Conservation (phyloP, 2,329 filamentous ascomycete species). For the Parafenestella ontariensis region DNA sequence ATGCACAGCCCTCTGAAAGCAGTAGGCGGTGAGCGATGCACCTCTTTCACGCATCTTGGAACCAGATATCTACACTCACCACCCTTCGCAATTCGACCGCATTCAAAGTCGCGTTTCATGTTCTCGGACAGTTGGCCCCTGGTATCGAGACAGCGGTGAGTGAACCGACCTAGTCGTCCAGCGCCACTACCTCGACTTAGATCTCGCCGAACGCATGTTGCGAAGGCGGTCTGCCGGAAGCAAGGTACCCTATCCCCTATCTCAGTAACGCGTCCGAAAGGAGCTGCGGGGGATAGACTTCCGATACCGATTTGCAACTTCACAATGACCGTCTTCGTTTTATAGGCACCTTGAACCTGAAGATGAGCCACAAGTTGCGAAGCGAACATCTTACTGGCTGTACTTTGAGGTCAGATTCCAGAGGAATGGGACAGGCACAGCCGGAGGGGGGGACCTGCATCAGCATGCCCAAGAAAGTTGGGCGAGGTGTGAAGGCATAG, state of each 20-base stretch:
- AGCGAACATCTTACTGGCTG: conserved; percentile 16
- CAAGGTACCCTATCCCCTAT: conserved; percentile 26
- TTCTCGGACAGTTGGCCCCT: conserved; percentile 5
- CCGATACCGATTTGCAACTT: conserved; percentile 24
- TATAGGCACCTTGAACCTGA: conserved; percentile 24
- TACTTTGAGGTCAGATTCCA: conserved; percentile 5
- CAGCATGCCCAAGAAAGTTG: conserved; percentile 10
- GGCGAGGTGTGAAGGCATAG: background rate
- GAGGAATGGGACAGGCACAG: conserved; percentile 16
- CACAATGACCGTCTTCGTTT: conserved; percentile 15
- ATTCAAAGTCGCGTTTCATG: conserved; percentile 1
- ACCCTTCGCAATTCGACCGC: conserved; percentile 2
- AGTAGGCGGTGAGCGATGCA: conserved; percentile 19
- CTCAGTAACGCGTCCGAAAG: conserved; percentile 19
- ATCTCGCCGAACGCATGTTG: conserved; percentile 9
- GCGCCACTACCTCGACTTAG: conserved; percentile 13
- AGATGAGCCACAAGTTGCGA: conserved; percentile 22
- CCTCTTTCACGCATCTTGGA: background rate
- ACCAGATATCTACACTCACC: background rate
- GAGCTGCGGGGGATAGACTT: conserved; percentile 31
- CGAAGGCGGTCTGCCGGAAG: conserved; percentile 31
- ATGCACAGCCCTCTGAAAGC: conserved; percentile 19
- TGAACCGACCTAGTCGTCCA: conserved; percentile 9
- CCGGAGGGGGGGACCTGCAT: conserved; percentile 28
- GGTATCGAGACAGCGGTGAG: conserved; percentile 22